Conservation (phyloP, 345 rosid genomes). For the Pugionium dolabratum region DNA sequence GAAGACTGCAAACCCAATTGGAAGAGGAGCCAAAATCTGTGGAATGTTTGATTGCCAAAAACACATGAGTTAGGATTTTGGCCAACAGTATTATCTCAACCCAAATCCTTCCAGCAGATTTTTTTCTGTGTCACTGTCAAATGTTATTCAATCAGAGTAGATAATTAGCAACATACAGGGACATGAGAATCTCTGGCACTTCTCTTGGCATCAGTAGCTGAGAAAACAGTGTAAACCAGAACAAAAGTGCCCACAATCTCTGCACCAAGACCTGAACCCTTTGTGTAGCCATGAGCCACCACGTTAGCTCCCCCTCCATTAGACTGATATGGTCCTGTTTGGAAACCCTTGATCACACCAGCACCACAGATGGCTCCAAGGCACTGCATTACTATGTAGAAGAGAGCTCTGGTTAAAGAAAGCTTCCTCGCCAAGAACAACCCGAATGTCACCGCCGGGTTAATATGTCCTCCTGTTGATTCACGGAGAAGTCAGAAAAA, state of each 20-base stretch:
- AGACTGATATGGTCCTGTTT: conserved; percentile 36
- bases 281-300: conserved; percentile 61
- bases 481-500: conserved; percentile 1
- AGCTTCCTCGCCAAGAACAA: conserved; percentile 67
- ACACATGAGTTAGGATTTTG: not conserved
- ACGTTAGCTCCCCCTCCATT: conserved; percentile 63
- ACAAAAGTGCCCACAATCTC: conserved; percentile 72
- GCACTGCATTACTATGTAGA: conserved; percentile 67
- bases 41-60: not conserved
- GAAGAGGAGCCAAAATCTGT: conserved; percentile 76
- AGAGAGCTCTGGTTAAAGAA: conserved; percentile 62
- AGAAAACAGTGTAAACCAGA: conserved; percentile 65
- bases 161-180: conserved; percentile 47
- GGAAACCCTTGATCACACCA: conserved; percentile 67
- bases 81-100: not conserved
- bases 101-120: not conserved
- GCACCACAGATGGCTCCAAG: conserved; percentile 78
- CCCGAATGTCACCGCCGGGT: conserved; percentile 74
- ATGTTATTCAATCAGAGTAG: not conserved
- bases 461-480: conserved; percentile 65
- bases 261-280: conserved; percentile 74
- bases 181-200: conserved; percentile 81
- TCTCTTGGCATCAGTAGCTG: conserved; percentile 67
- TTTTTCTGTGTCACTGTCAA: not conserved
- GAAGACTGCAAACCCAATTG: conserved; percentile 61